Conservation (phyloP, 1,284 basidiomycete species). For the Kwoniella shivajii region DNA sequence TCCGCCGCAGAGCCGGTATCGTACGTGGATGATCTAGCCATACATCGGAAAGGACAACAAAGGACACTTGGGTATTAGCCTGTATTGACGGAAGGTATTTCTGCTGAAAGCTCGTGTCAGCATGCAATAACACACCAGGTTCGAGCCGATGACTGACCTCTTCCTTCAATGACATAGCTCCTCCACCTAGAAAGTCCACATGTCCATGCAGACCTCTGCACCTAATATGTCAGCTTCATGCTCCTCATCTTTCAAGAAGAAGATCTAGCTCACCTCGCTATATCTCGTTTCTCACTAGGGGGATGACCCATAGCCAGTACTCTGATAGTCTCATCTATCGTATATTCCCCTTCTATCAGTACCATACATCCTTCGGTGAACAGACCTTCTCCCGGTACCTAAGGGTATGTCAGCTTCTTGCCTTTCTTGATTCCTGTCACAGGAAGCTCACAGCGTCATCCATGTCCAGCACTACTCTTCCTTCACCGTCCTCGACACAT, state of each 20-base stretch:
- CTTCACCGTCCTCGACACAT: conserved; percentile 92
- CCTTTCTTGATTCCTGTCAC: background rate
- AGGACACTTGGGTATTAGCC: conserved; percentile 66
- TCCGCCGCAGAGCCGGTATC: conserved; percentile 72
- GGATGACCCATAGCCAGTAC: conserved; percentile 96
- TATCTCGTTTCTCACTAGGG: conserved; percentile 83
- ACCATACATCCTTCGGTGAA: conserved; percentile 97
- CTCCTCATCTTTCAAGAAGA: background rate
- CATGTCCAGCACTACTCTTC: conserved; percentile 85
- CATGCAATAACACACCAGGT: no score
- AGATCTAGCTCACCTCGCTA: conserved; percentile 64
- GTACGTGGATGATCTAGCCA: conserved; percentile 79
- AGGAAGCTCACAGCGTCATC: conserved; percentile 69
- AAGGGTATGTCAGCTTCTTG: conserved; percentile 7
- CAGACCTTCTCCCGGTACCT: conserved; percentile 94
- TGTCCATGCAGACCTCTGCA: conserved; percentile 84
- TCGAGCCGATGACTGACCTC: no score
- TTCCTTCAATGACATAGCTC: conserved; percentile 86
- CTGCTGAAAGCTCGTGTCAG: conserved; percentile 30
- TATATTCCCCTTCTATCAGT: conserved; percentile 95
- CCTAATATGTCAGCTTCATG: background rate
- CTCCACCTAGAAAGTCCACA: conserved; percentile 91
- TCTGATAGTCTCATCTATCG: conserved; percentile 80
- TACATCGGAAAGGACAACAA: conserved; percentile 91
- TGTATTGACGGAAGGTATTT: conserved; percentile 49